Evolutionary conservation across 495 filamentous ascomycete genomes (phyloP).

Genomic region (Penicillium pancosmium): DNA sequence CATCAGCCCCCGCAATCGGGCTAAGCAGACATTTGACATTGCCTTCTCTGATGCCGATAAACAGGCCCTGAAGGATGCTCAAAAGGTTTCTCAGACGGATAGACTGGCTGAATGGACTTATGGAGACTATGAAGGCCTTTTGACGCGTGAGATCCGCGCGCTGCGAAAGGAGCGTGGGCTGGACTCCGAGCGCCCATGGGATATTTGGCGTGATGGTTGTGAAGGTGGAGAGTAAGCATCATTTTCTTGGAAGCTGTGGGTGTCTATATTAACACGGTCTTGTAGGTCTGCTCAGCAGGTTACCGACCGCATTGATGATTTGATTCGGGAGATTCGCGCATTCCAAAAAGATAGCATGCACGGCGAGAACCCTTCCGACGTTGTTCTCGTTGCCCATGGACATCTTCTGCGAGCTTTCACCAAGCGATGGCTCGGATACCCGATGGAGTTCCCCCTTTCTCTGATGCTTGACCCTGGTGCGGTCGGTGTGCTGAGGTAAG

Average conservation of each 20-base stretch:
- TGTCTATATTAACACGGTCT: not conserved
- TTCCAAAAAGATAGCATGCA: conserved; percentile 51
- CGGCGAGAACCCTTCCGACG: conserved; percentile 53
- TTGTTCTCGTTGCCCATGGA: conserved; percentile 72
- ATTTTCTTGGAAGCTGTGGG: not conserved
- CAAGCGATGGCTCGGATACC: conserved; percentile 73
- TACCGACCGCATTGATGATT: conserved; percentile 61
- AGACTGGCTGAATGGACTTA: conserved; percentile 86
- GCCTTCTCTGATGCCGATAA: conserved; percentile 54
- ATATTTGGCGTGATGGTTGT: conserved; percentile 86
- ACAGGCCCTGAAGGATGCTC: conserved; percentile 25
- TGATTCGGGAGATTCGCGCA: conserved; percentile 67
- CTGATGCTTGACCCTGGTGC: conserved; percentile 78
- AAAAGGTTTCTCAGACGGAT: conserved; percentile 60
- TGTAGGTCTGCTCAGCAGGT: conserved; percentile 57
- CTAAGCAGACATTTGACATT: conserved; percentile 74
- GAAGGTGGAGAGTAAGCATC: conserved; percentile 52
- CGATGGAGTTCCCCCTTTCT: conserved; percentile 62
- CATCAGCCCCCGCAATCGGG: conserved; percentile 77
- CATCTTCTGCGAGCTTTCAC: conserved; percentile 78
- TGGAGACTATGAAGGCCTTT: conserved; percentile 82
- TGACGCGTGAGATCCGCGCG: conserved; percentile 63
- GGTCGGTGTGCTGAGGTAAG: conserved; percentile 69
- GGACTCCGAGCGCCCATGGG: conserved; percentile 59
- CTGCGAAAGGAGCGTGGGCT: conserved; percentile 61